phyloP scores from a whole-genome alignment of 139 green algal genomes.

The Micractinium conductrix region DNA sequence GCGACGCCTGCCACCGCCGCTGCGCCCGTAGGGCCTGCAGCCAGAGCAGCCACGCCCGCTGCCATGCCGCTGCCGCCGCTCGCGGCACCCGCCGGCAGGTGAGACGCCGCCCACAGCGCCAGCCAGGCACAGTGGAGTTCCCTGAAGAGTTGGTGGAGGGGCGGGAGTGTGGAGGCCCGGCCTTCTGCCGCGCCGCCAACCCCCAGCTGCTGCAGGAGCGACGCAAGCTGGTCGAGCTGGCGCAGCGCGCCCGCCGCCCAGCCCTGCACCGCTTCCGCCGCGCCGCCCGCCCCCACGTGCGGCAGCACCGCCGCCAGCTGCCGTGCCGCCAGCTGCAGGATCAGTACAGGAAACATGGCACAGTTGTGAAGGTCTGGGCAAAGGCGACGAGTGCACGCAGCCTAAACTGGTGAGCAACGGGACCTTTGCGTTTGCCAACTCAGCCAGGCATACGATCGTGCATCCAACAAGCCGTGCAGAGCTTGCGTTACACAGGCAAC shows the following conservation, averaged over 20 bases:
- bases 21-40: background rate
- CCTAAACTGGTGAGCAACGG: too few relatives aligned
- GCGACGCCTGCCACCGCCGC: background rate
- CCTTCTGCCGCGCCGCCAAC: background rate
- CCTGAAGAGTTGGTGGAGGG: background rate
- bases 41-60: background rate
- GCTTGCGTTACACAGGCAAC: too few relatives aligned
- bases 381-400: too few relatives aligned
- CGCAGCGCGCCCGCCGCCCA: background rate
- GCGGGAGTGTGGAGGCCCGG: background rate
- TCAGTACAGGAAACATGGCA: background rate
- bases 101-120: conserved; percentile 5
- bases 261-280: background rate
- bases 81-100: background rate
- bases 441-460: too few relatives aligned
- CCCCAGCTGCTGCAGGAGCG: background rate
- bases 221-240: conserved; percentile 1
- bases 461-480: too few relatives aligned
- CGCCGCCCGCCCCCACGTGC: background rate
- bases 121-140: conserved; percentile 2
- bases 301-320: background rate
- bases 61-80: background rate
- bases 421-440: too few relatives aligned
- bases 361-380: too few relatives aligned
- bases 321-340: conserved; percentile 8